Evolutionary conservation across 441 rosid genomes (phyloP).

Genomic region (Pelargonium australe): DNA sequence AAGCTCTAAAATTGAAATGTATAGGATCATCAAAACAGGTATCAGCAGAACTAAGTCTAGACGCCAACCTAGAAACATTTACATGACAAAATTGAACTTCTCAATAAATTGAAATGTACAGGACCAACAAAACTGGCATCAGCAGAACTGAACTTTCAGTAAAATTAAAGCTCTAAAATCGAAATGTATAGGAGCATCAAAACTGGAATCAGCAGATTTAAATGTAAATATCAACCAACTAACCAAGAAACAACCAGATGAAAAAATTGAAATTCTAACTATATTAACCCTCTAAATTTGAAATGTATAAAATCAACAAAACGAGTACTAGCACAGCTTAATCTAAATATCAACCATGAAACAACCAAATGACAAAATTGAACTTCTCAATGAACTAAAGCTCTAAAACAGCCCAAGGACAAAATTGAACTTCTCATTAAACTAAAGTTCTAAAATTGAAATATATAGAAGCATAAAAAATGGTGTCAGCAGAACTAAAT

Average conservation of each 20-base stretch:
- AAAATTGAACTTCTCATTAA: slow-evolving; percentile 1
- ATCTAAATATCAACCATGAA: too few species aligned
- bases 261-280: too few species aligned
- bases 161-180: neutral
- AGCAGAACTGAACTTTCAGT: neutral
- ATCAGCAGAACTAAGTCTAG: too few species aligned
- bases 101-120: neutral
- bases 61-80: neutral
- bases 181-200: neutral
- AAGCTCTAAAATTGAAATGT: neutral
- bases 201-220: too few species aligned
- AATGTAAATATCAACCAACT: neutral
- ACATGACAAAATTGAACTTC: neutral
- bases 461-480: too few species aligned
- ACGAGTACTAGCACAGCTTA: too few species aligned
- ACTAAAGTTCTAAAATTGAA: neutral
- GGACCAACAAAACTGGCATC: too few species aligned
- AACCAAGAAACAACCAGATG: too few species aligned
- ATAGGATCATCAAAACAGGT: neutral
- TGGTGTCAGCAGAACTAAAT: too few species aligned
- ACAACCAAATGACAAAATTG: neutral
- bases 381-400: neutral
- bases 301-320: too few species aligned
- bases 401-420: neutral
- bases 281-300: too few species aligned